Conservation (phyloP, 805 yeast species). For the Tetrapisispora taiwanensis region DNA sequence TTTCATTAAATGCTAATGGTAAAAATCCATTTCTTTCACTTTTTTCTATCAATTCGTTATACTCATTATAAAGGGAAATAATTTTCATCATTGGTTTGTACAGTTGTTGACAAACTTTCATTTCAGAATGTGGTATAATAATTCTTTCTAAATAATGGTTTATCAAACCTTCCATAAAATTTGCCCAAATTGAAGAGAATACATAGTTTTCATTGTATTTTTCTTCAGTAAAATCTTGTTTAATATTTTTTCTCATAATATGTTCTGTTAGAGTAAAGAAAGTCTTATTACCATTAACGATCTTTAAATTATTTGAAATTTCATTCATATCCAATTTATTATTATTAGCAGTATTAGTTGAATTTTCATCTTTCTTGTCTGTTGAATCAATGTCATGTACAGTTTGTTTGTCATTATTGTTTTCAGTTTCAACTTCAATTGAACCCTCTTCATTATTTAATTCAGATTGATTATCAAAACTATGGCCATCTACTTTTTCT, state of each 20-base stretch:
- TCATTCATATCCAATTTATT: neutral
- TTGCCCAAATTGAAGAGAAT: slow-evolving; percentile 31
- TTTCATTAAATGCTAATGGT: slow-evolving; percentile 6
- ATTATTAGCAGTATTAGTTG: too few relatives aligned
- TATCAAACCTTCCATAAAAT: slow-evolving; percentile 31
- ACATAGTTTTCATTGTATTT: slow-evolving; percentile 28
- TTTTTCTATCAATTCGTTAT: slow-evolving; percentile 28
- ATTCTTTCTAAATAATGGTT: slow-evolving; percentile 29
- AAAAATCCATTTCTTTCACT: slow-evolving; percentile 28
- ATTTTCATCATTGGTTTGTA: slow-evolving; percentile 32
- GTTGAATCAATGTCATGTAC: neutral
- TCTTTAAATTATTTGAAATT: neutral
- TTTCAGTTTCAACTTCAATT: too few relatives aligned
- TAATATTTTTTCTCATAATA: slow-evolving; percentile 27
- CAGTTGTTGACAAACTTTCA: slow-evolving; percentile 30
- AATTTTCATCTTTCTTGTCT: neutral
- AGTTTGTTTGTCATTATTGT: slow-evolving; percentile 2
- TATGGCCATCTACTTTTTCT: slow-evolving; percentile 18
- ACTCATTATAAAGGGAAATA: slow-evolving; percentile 28
- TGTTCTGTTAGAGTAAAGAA: slow-evolving; percentile 24
- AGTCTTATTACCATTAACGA: neutral
- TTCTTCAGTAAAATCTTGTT: slow-evolving; percentile 25
- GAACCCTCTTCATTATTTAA: neutral
- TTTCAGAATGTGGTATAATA: slow-evolving; percentile 29
- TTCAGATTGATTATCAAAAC: neutral